Conservation (phyloP, 2,329 filamentous ascomycete genomes). For the Cercospora brassicicola region DNA sequence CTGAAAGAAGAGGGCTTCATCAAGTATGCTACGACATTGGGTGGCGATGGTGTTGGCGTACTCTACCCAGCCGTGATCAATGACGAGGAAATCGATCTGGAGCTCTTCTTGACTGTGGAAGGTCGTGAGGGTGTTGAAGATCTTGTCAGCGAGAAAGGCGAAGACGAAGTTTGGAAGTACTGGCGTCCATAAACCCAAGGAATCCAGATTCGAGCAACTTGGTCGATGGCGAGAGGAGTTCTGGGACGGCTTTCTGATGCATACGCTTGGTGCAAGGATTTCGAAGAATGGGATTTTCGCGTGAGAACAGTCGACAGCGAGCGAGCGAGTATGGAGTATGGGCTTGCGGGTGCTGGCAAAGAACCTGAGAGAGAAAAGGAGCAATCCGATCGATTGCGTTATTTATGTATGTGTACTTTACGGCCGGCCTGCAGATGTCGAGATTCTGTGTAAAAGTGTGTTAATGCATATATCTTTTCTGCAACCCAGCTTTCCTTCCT, state of each 20-base stretch:
- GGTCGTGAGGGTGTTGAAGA: slow-evolving; percentile 83
- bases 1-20: slow-evolving; percentile 65
- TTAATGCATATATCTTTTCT: neutral
- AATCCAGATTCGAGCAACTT: neutral
- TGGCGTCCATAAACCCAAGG: slow-evolving; percentile 34
- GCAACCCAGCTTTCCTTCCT: neutral
- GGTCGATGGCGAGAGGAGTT: neutral
- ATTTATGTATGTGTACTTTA: neutral
- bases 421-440: neutral
- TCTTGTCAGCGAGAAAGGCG: slow-evolving; percentile 63
- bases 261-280: neutral
- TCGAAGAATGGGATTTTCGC: neutral
- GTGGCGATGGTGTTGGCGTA: slow-evolving; percentile 90
- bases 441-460: neutral
- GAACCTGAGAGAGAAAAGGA: neutral
- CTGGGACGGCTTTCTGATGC: neutral
- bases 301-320: neutral
- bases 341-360: neutral
- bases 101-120: slow-evolving; percentile 80
- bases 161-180: slow-evolving; percentile 40
- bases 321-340: neutral
- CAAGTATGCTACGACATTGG: slow-evolving; percentile 84
- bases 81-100: slow-evolving; percentile 91
- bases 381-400: neutral
- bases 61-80: slow-evolving; percentile 89